These are phyloP conservation scores for Xylariaceae sp. DNA, from an alignment of 2,329 filamentous ascomycete genomes.

Conservation along the genomic window DNA sequence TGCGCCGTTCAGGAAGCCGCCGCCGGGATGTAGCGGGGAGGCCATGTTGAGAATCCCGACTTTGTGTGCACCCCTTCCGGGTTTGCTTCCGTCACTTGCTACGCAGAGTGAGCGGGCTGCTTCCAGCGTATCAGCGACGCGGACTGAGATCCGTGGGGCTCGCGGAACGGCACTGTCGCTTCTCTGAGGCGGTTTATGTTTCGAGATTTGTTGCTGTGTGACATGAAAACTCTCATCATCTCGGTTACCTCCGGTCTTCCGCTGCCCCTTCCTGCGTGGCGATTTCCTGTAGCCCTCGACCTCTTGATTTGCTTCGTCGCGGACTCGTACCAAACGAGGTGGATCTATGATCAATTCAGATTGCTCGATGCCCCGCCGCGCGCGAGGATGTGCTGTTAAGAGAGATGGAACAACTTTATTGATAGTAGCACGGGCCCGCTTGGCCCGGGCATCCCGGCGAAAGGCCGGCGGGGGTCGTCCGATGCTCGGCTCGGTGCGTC, in stretches of 20 bases:
- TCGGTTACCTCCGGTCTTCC: not conserved
- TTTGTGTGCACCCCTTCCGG: too few relatives aligned
- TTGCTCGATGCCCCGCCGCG: constrained; percentile 49
- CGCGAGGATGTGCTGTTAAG: constrained; percentile 49
- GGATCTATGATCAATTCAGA: constrained; percentile 45
- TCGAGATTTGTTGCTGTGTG: not conserved
- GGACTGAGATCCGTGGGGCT: constrained; percentile 40
- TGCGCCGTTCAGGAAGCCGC: constrained; percentile 57
- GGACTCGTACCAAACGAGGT: constrained; percentile 1
- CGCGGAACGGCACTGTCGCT: too few relatives aligned
- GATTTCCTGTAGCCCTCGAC: not conserved
- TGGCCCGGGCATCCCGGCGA: constrained; percentile 40
- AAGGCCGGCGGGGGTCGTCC: constrained; percentile 28
- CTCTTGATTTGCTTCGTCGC: not conserved
- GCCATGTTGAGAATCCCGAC: constrained; percentile 61
- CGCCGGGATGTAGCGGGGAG: constrained; percentile 57
- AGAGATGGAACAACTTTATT: constrained; percentile 57
- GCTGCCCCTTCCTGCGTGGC: not conserved
- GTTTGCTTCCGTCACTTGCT: too few relatives aligned
- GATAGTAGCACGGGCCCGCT: constrained; percentile 53
- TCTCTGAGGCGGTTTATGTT: not conserved
- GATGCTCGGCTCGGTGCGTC: constrained; percentile 28
- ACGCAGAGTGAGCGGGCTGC: constrained; percentile 45
- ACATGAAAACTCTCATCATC: not conserved
- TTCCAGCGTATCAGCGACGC: constrained; percentile 49